phyloP scores from a whole-genome alignment of 1,284 basidiomycete genomes.

The Trametes versicolor region DNA sequence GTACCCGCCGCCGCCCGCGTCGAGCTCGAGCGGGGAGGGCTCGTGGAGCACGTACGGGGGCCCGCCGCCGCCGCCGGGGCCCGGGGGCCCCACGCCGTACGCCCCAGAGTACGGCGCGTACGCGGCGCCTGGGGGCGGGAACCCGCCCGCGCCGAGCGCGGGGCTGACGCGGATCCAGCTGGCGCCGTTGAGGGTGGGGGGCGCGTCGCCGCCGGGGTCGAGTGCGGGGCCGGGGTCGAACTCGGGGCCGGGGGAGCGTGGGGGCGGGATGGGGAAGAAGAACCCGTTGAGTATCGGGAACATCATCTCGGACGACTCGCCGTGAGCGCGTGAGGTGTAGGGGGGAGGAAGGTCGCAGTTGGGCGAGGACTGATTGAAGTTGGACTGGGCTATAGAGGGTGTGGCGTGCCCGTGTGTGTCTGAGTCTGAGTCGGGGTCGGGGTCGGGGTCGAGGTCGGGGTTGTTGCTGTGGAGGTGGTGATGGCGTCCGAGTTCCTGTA shows the following conservation, averaged over 20 bases:
- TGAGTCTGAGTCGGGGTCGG: no score
- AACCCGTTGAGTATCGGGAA: slow-evolving; percentile 78
- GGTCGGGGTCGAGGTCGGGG: no score
- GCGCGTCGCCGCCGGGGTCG: slow-evolving; percentile 40
- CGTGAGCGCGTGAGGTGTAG: slow-evolving; percentile 9
- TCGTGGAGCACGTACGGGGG: slow-evolving; percentile 25
- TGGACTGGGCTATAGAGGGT: no score
- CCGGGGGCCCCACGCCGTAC: slow-evolving; percentile 11
- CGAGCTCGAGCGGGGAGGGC: slow-evolving; percentile 18
- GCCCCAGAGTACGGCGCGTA: slow-evolving; percentile 23
- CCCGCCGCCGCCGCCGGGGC: slow-evolving; percentile 14
- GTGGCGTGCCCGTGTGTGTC: no score
- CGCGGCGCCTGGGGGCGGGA: slow-evolving; percentile 22
- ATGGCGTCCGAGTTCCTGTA: no score
- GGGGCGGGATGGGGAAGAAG: slow-evolving; percentile 43
- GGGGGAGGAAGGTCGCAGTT: no score
- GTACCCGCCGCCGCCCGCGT: slow-evolving; percentile 36
- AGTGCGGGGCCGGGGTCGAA: slow-evolving; percentile 39
- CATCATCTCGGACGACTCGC: slow-evolving; percentile 67
- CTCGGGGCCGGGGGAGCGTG: slow-evolving; percentile 33
- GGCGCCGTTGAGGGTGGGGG: slow-evolving; percentile 54
- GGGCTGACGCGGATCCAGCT: slow-evolving; percentile 60
- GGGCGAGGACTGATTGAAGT: no score
- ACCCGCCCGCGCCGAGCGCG: slow-evolving; percentile 22
- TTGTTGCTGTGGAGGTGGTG: no score